Base-by-base conservation (phyloP, 2,329 filamentous ascomycete genomes). In the Calonectria honghensis region DNA sequence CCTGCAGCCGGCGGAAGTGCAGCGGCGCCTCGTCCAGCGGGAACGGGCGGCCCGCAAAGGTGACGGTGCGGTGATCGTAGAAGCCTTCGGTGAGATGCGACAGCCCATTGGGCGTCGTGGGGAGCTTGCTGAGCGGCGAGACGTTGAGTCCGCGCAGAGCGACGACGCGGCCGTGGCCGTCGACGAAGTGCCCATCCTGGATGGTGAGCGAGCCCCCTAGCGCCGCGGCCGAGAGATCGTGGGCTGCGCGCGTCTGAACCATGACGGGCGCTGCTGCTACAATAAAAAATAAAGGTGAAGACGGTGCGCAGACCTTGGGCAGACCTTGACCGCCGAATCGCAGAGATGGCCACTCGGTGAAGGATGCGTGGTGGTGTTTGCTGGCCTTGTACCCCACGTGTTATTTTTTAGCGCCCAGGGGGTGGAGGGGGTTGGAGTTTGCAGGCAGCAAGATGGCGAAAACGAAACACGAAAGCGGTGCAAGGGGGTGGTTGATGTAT, bases 61-160 rank as follows among this genome's bases (percentile, higher is more conserved):
- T 86, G 68, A 86, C 83, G 54, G 82, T 82, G 64, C 85, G 83
- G 52, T 82, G 84, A 70, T 86, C 82, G 74, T 85, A 87, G 78
- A 87, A 87, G 73, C 83, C 84, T 16, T 85, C 80, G 50, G 84
- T 84, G 45, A 86, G 83, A 73, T 86, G 84, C 9, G 85, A 84
- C 13, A 86, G 79, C 52, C 84, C 84, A 51, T 84, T 82, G 4
- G 84, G 84, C 48, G 74, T 72, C n/a, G 81, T 85, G 20, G 85
- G 85, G 48, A 85, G 77, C 77, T 87, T 87, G 77, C 84, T 85
- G 48, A 83, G 83, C 45, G 85, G 85, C 3, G 85, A 85, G 50
- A 87, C 83, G 77, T 87, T 87, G 66, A 87, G 83, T 5, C 85
- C 85, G n/a, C 85, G 85, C 39, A 87, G 79, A 18, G 81, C 80